These are phyloP conservation scores for Verticillium longisporum DNA, from an alignment of 2,329 filamentous ascomycete genomes.

Conservation along the genomic window DNA sequence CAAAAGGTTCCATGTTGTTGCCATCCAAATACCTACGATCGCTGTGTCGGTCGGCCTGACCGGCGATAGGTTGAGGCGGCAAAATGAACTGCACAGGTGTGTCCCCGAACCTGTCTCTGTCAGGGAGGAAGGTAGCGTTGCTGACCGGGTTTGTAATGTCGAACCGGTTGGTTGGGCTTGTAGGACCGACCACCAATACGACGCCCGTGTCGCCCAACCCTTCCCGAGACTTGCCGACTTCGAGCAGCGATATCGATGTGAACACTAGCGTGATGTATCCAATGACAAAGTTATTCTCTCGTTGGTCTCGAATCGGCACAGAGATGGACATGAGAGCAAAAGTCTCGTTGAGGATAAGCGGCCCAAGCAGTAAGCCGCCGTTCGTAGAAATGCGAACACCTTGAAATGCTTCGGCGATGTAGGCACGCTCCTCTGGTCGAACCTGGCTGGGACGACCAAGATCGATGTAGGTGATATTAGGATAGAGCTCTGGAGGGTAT, in stretches of 20 bases:
- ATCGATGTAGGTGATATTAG: conserved; percentile 64
- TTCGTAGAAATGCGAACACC: conserved; percentile 41
- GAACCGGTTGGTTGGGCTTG: conserved; percentile 60
- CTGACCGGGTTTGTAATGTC: conserved; percentile 34
- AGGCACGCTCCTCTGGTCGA: conserved; percentile 32
- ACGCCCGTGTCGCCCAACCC: conserved; percentile 65
- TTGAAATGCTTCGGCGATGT: conserved; percentile 41
- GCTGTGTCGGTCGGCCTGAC: conserved; percentile 40
- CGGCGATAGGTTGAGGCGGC: conserved; percentile 37
- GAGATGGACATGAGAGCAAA: conserved; percentile 78
- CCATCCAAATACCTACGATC: conserved; percentile 40
- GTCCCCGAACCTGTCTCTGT: conserved; percentile 28
- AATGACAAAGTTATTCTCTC: conserved; percentile 54
- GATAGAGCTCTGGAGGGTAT: conserved; percentile 67
- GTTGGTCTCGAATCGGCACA: conserved; percentile 67
- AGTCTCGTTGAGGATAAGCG: conserved; percentile 62
- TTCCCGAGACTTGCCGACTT: conserved; percentile 56
- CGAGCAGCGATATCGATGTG: conserved; percentile 56
- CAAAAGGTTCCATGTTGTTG: conserved; percentile 52
- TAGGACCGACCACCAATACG: conserved; percentile 64
- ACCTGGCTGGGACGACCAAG: conserved; percentile 32
- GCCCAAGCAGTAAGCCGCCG: conserved; percentile 66
- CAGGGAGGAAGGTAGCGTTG: conserved; percentile 35
- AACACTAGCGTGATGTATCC: conserved; percentile 82
- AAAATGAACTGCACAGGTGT: conserved; percentile 53